phyloP scores from a whole-genome alignment of 768 basidiomycete genomes.

The Krasilnikovozyma curviuscula region DNA sequence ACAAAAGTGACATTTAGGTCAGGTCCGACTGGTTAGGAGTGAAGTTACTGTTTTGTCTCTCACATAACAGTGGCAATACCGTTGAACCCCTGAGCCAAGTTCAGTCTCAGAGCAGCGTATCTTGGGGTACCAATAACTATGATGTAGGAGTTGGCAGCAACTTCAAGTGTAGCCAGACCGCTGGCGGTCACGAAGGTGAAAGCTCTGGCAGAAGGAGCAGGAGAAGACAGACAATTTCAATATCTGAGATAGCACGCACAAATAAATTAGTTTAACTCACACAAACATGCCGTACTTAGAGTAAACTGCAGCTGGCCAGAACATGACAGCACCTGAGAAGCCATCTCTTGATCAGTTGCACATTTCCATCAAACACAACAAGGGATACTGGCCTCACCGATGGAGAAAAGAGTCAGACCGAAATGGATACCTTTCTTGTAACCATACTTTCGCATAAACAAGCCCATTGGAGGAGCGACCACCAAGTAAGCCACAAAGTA shows the following conservation, averaged over 20 bases:
- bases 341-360: too few species aligned
- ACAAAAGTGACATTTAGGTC: too few species aligned
- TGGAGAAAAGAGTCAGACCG: slow-evolving; percentile 14
- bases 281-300: slow-evolving; percentile 6
- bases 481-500: slow-evolving; percentile 12
- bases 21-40: too few species aligned
- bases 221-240: too few species aligned
- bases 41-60: too few species aligned
- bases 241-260: too few species aligned
- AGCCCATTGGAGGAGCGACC: slow-evolving; percentile 4
- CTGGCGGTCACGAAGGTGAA: slow-evolving; percentile 13
- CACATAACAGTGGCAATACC: slow-evolving; percentile 18
- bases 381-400: too few species aligned
- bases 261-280: neutral
- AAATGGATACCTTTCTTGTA: slow-evolving; percentile 18
- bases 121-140: slow-evolving; percentile 10
- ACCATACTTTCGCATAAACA: slow-evolving; percentile 17
- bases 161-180: slow-evolving; percentile 15
- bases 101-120: slow-evolving; percentile 12
- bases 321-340: slow-evolving; percentile 14
- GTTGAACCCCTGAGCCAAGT: slow-evolving; percentile 15
- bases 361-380: too few species aligned
- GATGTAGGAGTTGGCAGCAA: slow-evolving; percentile 15
- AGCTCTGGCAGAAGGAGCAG: slow-evolving; percentile 10
- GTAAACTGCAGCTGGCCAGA: slow-evolving; percentile 16